phyloP scores from a whole-genome alignment of 2,329 filamentous ascomycete species.

The Whalleya microplaca region DNA sequence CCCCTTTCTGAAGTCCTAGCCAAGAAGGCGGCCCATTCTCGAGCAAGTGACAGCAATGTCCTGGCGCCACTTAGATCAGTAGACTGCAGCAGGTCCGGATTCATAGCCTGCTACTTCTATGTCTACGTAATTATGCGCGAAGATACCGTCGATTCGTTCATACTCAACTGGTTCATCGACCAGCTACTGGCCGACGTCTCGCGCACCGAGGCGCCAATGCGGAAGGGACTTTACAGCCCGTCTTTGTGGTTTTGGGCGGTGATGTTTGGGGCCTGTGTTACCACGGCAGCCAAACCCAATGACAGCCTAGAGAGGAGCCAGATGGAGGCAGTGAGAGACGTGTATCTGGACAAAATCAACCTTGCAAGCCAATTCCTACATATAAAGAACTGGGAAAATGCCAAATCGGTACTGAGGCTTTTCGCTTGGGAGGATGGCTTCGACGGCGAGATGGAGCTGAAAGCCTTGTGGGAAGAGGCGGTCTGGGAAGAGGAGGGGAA shows the following conservation, averaged over 20 bases:
- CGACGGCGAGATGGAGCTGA: conserved; percentile 44
- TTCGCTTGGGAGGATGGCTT: conserved; percentile 47
- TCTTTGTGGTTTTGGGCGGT: conserved; percentile 52
- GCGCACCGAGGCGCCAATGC: conserved; percentile 44
- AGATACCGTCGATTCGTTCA: conserved; percentile 45
- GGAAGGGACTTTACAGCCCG: conserved; percentile 46
- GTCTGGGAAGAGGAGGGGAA: conserved; percentile 33
- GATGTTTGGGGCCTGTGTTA: conserved; percentile 49
- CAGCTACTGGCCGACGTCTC: conserved; percentile 50
- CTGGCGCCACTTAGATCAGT: conserved; percentile 31
- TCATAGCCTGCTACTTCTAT: conserved; percentile 53
- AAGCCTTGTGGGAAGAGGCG: conserved; percentile 47
- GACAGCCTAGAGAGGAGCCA: conserved; percentile 43
- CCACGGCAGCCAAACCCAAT: conserved; percentile 41
- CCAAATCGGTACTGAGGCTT: conserved; percentile 41
- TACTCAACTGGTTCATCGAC: conserved; percentile 50
- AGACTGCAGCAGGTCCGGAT: conserved; percentile 46
- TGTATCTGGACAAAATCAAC: conserved; percentile 47
- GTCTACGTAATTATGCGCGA: conserved; percentile 49
- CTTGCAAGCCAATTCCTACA: conserved; percentile 43
- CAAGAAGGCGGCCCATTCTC: conserved; percentile 29
- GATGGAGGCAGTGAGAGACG: conserved; percentile 41
- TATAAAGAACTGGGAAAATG: conserved; percentile 44
- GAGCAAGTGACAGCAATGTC: conserved; percentile 21
- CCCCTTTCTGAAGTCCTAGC: conserved; percentile 35